Evolutionary conservation across 352 stramenopile genomes (phyloP).

Genomic region (Globisporangium megalacanthum): DNA sequence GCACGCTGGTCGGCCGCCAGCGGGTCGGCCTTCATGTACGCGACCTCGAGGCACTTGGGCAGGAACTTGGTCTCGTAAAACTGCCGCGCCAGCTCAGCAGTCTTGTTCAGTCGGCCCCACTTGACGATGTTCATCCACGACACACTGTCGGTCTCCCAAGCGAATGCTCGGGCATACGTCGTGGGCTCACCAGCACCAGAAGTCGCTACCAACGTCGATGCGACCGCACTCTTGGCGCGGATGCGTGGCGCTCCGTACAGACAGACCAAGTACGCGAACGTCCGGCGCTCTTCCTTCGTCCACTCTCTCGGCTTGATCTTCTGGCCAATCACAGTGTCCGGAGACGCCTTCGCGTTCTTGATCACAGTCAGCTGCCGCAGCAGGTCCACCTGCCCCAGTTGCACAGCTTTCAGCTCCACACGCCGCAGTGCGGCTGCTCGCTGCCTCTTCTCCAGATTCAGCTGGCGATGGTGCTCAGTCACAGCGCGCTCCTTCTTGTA

Average conservation of each 20-base stretch:
- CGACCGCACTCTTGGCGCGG: constrained; percentile 51
- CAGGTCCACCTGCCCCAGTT: constrained; percentile 78
- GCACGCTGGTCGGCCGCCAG: constrained; percentile 72
- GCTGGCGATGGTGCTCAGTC: constrained; percentile 70
- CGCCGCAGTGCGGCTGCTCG: constrained; percentile 54
- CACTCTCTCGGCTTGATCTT: constrained; percentile 78
- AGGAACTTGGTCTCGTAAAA: constrained; percentile 79
- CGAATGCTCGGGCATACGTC: constrained; percentile 31
- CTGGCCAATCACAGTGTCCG: constrained; percentile 41
- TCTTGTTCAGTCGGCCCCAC: constrained; percentile 83
- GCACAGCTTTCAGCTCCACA: constrained; percentile 81
- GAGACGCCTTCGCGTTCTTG: constrained; percentile 61
- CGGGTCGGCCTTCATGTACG: constrained; percentile 73
- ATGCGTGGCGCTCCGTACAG: constrained; percentile 74
- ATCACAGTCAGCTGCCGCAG: constrained; percentile 62
- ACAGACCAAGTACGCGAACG: constrained; percentile 74
- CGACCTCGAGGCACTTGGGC: constrained; percentile 70
- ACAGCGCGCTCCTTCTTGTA: constrained; percentile 71
- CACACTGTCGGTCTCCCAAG: constrained; percentile 73
- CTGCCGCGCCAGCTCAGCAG: constrained; percentile 36
- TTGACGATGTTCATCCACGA: constrained; percentile 83
- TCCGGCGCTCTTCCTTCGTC: constrained; percentile 81
- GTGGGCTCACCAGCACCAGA: not conserved
- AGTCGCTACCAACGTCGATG: constrained; percentile 13
- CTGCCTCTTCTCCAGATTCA: constrained; percentile 61